Evolutionary conservation across 177 flowering plant genomes (phyloP), one percentile per base, ranked within the genome.

Genomic region (Vitis hybrid): DNA sequence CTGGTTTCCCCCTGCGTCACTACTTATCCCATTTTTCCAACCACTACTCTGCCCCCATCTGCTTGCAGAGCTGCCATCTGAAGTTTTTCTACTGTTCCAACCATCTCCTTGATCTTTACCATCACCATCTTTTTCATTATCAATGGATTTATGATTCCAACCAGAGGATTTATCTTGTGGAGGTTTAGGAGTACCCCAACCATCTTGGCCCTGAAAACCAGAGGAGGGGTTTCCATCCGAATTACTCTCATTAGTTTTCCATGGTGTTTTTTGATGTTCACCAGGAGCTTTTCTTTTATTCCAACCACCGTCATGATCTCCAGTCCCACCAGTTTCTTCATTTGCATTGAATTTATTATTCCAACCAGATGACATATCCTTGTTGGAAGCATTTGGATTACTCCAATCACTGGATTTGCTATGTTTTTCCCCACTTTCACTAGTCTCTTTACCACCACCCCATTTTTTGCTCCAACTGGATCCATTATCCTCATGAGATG

Each of bases 11-110:
- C 45, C 45, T 39, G 45, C 45, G 4, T 39, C 45, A 51, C 68
- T 69, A 15, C 48, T 18, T 4, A 58, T 18, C 20, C 66, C 73
- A 54, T 67, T 34, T 10, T 57, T 60, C 71, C 71, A 60, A 51
- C 29, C 29, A 26, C 68, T 50, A 19, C 48, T 71, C 55, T 71
- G 9, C 34, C 54, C 73, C 83, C 80, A 75, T 34, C 78, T 74
- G 45, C 57, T 56, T 5, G 76, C 71, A 12, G 71, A 55, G 10
- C 69, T 71, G 3, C 50, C 63, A 19, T 20, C 64, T 3, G 66
- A 16, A n/a, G 57, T 58, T 54, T 63, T 79, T 29, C 52, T 19
- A 10, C 26, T 70, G 53, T 68, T 67, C 78, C 80, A 76, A 63
- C 74, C 71, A 66, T 15, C 65, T 31, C 53, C 55, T 50, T 64